Evolutionary conservation across 148 eudicot genomes (phyloP).

Genomic region (Rhododendron simsii): DNA sequence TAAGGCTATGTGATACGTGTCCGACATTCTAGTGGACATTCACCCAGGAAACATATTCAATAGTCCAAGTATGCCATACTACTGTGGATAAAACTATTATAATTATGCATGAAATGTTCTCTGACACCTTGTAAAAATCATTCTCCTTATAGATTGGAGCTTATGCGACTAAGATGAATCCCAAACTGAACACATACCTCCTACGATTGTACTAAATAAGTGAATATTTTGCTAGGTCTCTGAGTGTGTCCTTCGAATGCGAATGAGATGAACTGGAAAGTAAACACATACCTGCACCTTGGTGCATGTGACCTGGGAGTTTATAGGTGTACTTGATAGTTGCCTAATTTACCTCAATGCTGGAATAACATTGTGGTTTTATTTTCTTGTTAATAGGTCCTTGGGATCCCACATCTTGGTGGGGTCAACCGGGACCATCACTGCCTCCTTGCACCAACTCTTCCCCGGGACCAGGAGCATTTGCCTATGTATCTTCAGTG

Average conservation of each 20-base stretch:
- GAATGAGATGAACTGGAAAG: neutral
- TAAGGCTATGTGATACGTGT: neutral
- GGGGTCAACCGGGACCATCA: constrained; percentile 15
- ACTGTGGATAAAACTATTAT: neutral
- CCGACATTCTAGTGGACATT: neutral
- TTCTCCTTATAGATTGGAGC: neutral
- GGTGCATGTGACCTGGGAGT: neutral
- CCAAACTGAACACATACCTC: neutral
- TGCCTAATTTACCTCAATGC: neutral
- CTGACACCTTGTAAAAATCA: neutral
- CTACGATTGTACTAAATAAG: neutral
- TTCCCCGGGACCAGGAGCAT: neutral
- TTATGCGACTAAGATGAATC: neutral
- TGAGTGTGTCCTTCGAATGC: neutral
- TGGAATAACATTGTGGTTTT: neutral
- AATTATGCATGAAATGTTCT: neutral
- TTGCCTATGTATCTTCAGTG: neutral
- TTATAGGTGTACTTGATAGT: neutral
- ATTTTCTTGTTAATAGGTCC: constrained; percentile 13
- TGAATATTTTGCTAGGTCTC: too few species aligned
- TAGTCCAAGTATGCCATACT: neutral
- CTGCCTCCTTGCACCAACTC: constrained; percentile 1
- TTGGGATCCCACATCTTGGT: constrained; percentile 25
- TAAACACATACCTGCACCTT: neutral
- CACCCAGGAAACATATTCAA: neutral